Evolutionary conservation across 768 basidiomycete genomes (phyloP).

Genomic region (Antrodiella citrinella): DNA sequence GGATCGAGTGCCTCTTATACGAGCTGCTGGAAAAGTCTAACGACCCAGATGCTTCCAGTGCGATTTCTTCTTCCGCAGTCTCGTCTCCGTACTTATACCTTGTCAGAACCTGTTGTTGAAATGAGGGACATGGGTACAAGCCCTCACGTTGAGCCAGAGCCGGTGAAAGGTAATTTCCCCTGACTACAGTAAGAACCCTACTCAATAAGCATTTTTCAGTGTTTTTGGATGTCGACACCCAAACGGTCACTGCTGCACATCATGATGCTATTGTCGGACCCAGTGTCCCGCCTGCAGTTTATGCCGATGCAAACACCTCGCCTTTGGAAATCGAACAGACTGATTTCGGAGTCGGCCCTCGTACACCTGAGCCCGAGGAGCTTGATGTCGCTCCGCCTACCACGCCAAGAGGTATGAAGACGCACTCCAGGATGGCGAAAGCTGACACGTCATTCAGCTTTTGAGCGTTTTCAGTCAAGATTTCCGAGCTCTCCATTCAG

Average conservation of each 20-base stretch:
- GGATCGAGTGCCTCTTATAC: not conserved
- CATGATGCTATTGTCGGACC: not conserved
- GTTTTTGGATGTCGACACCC: not conserved
- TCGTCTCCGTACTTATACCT: not conserved
- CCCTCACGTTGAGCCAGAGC: not conserved
- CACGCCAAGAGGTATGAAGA: no score
- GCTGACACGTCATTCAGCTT: not conserved
- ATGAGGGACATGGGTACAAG: not conserved
- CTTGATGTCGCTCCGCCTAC: no score
- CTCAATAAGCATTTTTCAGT: no score
- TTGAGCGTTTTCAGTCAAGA: not conserved
- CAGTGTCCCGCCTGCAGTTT: not conserved
- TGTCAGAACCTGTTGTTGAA: no score
- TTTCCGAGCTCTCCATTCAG: not conserved
- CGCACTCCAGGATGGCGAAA: no score
- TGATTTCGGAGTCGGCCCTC: not conserved
- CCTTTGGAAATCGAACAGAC: not conserved
- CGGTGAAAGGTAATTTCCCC: no score
- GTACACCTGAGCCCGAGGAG: no score
- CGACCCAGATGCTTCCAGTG: not conserved
- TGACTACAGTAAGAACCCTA: no score
- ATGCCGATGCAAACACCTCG: not conserved
- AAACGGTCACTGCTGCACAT: not conserved
- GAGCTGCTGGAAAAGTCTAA: not conserved
- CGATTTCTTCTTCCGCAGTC: not conserved